These are phyloP conservation scores for Leucocoprinus leucothites DNA, from an alignment of 768 basidiomycete species.

Conservation along the genomic window DNA sequence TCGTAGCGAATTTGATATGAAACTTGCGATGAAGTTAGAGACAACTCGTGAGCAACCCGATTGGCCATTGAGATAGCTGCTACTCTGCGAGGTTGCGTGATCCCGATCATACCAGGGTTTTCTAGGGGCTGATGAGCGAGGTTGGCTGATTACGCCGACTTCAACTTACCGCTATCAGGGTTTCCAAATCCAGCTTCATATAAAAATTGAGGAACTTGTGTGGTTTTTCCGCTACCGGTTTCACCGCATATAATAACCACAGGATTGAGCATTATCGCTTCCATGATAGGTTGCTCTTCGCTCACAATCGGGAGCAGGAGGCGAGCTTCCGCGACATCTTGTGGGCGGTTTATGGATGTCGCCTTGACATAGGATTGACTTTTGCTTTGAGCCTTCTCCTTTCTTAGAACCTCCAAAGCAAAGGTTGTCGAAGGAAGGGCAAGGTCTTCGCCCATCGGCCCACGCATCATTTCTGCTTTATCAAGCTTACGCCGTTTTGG, in stretches of 20 bases:
- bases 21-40: slow-evolving; percentile 73
- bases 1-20: slow-evolving; percentile 99
- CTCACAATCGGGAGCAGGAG: slow-evolving; percentile 83
- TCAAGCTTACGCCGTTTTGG: slow-evolving; percentile 50
- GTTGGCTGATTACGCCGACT: neutral
- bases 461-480: slow-evolving; percentile 48
- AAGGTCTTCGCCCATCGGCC: slow-evolving; percentile 77
- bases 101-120: slow-evolving; percentile 96
- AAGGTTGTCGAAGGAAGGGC: slow-evolving; percentile 66
- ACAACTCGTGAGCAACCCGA: slow-evolving; percentile 92
- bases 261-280: slow-evolving; percentile 80
- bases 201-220: slow-evolving; percentile 97
- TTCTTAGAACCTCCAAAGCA: slow-evolving; percentile 41
- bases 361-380: slow-evolving; percentile 33
- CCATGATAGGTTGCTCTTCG: slow-evolving; percentile 95
- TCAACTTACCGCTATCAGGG: slow-evolving; percentile 66
- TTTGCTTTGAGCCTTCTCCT: slow-evolving; percentile 15
- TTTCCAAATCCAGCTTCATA: slow-evolving; percentile 95
- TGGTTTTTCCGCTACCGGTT: slow-evolving; percentile 98
- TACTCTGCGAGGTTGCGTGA: slow-evolving; percentile 96
- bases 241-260: slow-evolving; percentile 87
- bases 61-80: slow-evolving; percentile 96
- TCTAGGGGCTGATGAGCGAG: neutral
- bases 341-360: slow-evolving; percentile 57
- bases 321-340: slow-evolving; percentile 73